phyloP scores from a whole-genome alignment of 495 filamentous ascomycete genomes.

The Podospora comata region DNA sequence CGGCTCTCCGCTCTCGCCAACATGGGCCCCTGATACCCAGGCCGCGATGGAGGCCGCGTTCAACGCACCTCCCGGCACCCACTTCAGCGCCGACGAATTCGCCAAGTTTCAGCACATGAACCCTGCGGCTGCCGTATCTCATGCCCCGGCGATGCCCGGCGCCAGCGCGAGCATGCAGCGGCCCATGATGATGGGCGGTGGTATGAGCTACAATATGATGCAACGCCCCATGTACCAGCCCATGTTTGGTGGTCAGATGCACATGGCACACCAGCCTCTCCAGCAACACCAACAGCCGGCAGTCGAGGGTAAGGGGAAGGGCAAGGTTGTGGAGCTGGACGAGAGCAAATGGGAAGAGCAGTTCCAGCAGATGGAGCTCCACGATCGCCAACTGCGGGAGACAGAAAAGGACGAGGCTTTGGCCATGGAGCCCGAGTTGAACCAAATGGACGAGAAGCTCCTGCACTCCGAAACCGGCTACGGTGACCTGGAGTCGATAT shows the following conservation, averaged over 20 bases:
- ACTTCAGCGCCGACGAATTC: conserved; percentile 83
- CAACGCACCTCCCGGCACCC: conserved; percentile 54
- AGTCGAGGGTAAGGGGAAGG: conserved; percentile 76
- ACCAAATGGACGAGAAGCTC: conserved; percentile 69
- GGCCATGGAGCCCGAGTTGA: conserved; percentile 84
- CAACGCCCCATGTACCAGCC: conserved; percentile 50
- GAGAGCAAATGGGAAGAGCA: conserved; percentile 94
- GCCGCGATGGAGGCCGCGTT: conserved; percentile 79
- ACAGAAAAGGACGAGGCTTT: conserved; percentile 58
- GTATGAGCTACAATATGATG: conserved; percentile 47
- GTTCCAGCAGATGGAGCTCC: conserved; percentile 82
- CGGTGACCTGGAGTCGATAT: conserved; percentile 86
- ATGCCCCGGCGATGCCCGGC: conserved; percentile 50
- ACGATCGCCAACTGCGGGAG: conserved; percentile 52
- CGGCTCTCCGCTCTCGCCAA: conserved; percentile 43
- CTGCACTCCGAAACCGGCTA: conserved; percentile 57
- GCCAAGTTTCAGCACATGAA: conserved; percentile 76
- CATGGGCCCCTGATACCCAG: conserved; percentile 55
- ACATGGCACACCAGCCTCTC: conserved; percentile 34
- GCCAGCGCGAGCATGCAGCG: conserved; percentile 31
- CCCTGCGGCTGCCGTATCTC: conserved; percentile 23
- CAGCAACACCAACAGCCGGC: conserved; percentile 28
- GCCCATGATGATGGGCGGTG: conserved; percentile 55
- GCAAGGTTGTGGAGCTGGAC: conserved; percentile 86
- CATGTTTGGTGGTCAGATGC: conserved; percentile 51